Percentiles rank a stretch among this genome's conserved stretches.
These are phyloP conservation scores for Rickenella mellea DNA, from an alignment of 768 basidiomycete genomes.

Conservation along the genomic window DNA sequence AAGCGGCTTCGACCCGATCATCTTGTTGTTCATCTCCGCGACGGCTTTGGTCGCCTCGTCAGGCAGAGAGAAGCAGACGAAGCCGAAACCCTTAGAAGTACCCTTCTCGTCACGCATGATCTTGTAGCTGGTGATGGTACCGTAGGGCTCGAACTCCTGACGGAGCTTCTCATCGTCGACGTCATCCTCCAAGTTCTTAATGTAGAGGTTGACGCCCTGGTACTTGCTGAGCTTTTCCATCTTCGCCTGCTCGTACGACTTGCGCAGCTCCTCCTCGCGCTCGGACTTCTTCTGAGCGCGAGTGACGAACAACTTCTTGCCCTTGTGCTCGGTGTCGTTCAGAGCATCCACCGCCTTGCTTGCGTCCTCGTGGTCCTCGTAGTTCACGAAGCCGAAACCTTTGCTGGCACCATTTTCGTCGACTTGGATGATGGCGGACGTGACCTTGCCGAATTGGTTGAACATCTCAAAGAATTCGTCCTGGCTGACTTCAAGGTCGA, in stretches of 20 bases:
- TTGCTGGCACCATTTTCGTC: conserved; percentile 91
- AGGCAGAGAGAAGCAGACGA: conserved; percentile 97
- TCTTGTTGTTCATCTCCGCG: conserved; percentile 99
- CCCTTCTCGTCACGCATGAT: conserved; percentile 97
- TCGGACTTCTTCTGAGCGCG: conserved; percentile 98
- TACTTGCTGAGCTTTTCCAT: conserved; percentile 98
- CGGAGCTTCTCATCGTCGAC: conserved; percentile 96
- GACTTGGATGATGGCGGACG: conserved; percentile 76
- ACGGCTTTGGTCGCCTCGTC: conserved; percentile 99
- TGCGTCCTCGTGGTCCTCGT: conserved; percentile 85
- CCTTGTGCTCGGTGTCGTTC: conserved; percentile 75
- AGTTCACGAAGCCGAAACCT: conserved; percentile 99
- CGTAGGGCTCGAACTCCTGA: conserved; percentile 92
- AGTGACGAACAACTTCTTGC: conserved; percentile 88
- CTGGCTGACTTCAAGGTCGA: conserved; percentile 74
- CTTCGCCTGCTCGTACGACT: conserved; percentile 89
- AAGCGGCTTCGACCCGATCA: conserved; percentile 96
- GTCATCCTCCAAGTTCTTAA: conserved; percentile 99
- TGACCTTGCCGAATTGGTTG: conserved; percentile 65
- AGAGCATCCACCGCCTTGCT: conserved; percentile 82
- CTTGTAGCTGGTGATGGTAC: conserved; percentile 96
- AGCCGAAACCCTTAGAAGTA: conserved; percentile 93
- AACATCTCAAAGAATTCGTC: conserved; percentile 86
- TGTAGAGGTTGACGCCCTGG: conserved; percentile 97
- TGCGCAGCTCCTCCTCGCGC: conserved; percentile 93